These are phyloP conservation scores for Tetracentron sinense DNA, from an alignment of 164 flowering plant genomes.

Conservation along the genomic window DNA sequence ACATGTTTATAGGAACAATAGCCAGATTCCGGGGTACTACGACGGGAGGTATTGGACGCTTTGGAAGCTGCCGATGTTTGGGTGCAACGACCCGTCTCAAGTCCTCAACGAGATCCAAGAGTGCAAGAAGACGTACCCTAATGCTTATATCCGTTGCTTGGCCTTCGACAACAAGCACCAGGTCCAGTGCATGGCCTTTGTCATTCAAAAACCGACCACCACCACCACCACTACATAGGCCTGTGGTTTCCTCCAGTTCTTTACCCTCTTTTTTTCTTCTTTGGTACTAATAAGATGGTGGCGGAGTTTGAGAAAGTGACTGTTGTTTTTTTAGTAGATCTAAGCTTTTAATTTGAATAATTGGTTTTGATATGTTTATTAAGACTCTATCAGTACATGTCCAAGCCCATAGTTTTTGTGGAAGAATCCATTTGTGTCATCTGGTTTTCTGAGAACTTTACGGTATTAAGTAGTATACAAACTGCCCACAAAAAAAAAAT, in stretches of 20 bases:
- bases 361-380: background rate
- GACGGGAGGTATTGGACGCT: slow-evolving; percentile 81
- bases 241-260: too few species aligned
- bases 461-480: too few species aligned
- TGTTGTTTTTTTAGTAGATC: background rate
- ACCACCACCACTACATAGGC: slow-evolving; percentile 2
- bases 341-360: background rate
- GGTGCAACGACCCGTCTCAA: slow-evolving; percentile 55
- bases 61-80: slow-evolving; percentile 85
- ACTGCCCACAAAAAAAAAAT: too few species aligned
- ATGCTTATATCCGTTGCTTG: slow-evolving; percentile 65
- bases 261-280: background rate
- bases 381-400: too few species aligned
- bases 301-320: background rate
- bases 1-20: slow-evolving; percentile 43
- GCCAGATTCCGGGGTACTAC: slow-evolving; percentile 69
- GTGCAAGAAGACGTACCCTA: slow-evolving; percentile 64
- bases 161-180: slow-evolving; percentile 56
- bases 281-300: background rate
- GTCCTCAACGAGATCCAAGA: slow-evolving; percentile 56
- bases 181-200: slow-evolving; percentile 68
- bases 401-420: too few species aligned
- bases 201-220: slow-evolving; percentile 57
- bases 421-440: too few species aligned
- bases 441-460: too few species aligned